Conservation (phyloP, 225 moss, liverwort and hornwort species). For the Pseudoscleropodium purum region DNA sequence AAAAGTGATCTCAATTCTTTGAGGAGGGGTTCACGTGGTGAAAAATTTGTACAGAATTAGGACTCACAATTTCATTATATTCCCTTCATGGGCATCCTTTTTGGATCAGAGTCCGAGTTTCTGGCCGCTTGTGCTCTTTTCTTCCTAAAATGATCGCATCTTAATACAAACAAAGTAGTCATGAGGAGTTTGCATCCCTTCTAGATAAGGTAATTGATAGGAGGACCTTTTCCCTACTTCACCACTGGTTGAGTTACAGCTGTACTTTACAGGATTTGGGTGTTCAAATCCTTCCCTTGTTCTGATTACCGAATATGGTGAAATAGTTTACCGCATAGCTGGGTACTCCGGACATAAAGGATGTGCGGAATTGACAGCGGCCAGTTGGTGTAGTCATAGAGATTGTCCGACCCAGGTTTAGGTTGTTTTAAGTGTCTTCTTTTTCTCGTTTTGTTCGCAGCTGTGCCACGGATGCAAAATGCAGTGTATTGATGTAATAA, state of each 20-base stretch:
- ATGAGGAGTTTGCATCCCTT: not conserved
- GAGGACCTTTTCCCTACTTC: not conserved
- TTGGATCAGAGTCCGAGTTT: not conserved
- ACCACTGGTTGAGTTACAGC: not conserved
- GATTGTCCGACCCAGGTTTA: not conserved
- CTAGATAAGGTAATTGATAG: not conserved
- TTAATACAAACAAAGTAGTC: not conserved
- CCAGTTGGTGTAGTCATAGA: not conserved
- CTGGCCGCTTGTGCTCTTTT: too few relatives aligned
- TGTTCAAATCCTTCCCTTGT: not conserved
- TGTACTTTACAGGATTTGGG: not conserved
- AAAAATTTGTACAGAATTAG: slow-evolving; percentile 6
- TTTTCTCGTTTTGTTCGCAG: not conserved
- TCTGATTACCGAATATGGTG: not conserved
- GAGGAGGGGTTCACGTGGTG: not conserved
- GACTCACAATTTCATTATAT: not conserved
- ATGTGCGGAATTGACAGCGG: not conserved
- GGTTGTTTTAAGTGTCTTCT: not conserved
- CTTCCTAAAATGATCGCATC: not conserved
- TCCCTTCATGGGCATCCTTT: not conserved
- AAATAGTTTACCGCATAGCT: not conserved
- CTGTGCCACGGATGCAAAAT: not conserved
- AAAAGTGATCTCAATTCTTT: not conserved
- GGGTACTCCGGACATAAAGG: not conserved
- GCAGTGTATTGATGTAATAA: not conserved